Base-by-base conservation (phyloP, 164 flowering plant species). In the Berberis vulgaris region DNA sequence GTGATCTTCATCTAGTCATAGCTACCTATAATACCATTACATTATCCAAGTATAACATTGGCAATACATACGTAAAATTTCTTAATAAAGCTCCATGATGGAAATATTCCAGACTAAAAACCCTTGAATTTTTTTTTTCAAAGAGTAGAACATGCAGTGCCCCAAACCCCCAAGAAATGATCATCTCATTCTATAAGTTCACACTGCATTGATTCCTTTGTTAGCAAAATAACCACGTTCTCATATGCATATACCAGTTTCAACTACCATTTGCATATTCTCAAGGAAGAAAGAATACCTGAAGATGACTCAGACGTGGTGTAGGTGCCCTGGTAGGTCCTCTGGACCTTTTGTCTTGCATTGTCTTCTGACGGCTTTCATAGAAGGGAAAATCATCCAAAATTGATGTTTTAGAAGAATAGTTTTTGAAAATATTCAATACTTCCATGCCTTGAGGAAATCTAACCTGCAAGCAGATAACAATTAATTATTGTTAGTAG, bases 341-440 rank as follows among this genome's bases (percentile, higher is more conserved):
- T 69, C 79, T 78, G n/a, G 61, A 69, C 74, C 80, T 82, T 75
- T 83, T 85, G 66, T 86, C 91, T 60, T 79, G 84, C 84, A 91
- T 78, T 62, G 80, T 77, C 72, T 82, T 84, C 77, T 89, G 87
- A 11, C 98, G 84, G 67, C 81, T 78, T 69, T 91, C 98, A 70
- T 87, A 91, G 68, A 87, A 91, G 62, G 79, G 71, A 64, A 91
- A 91, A 58, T 91, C 97, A 71, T 91, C 96, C 64, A 89, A 70
- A 72, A 89, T 82, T 6, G 92, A 89, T 49, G 95, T 84, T 73
- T 78, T 87, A 10, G 77, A 68, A 0, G 69, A 59, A 71, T 76
- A 70, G 66, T 76, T 83, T 72, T 91, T 89, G 67, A 86, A 86
- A 69, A 89, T 76, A 65, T 73, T 80, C 72, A 87, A 65, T 81